phyloP scores from a whole-genome alignment of 768 basidiomycete genomes.

The Hypholoma fasciculare region DNA sequence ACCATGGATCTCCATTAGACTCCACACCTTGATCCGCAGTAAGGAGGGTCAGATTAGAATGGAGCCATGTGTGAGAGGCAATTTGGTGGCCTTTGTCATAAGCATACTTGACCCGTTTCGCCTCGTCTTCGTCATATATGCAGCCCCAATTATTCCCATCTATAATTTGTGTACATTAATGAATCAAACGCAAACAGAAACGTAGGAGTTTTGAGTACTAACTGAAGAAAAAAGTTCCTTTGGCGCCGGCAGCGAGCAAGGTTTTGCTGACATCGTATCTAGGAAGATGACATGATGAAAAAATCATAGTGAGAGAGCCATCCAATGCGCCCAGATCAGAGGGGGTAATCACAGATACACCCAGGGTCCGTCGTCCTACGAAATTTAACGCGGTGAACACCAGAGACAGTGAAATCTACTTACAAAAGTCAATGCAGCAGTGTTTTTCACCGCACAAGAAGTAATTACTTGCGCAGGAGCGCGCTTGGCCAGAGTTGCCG shows the following conservation, averaged over 20 bases:
- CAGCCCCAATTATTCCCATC: slow-evolving; percentile 42
- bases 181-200: slow-evolving; percentile 36
- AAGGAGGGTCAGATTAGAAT: slow-evolving; percentile 35
- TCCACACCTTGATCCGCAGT: slow-evolving; percentile 36
- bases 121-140: slow-evolving; percentile 34
- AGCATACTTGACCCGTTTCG: slow-evolving; percentile 34
- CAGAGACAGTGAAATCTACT: slow-evolving; percentile 3
- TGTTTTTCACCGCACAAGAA: slow-evolving; percentile 34
- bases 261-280: slow-evolving; percentile 35
- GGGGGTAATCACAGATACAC: slow-evolving; percentile 29
- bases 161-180: slow-evolving; percentile 1
- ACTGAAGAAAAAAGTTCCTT: slow-evolving; percentile 48
- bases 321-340: neutral
- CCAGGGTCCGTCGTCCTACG: slow-evolving; percentile 45
- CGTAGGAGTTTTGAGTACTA: slow-evolving; percentile 13
- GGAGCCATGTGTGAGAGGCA: slow-evolving; percentile 46
- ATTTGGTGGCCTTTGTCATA: slow-evolving; percentile 41
- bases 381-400: no score
- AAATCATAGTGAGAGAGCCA: no score
- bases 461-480: slow-evolving; percentile 32
- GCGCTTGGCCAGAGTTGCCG: slow-evolving; percentile 1
- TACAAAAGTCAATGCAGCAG: slow-evolving; percentile 42
- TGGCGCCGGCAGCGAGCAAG: slow-evolving; percentile 31
- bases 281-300: neutral
- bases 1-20: no score